Percentiles rank a stretch among this genome's conserved stretches.
phyloP scores from a whole-genome alignment of 116 monocot species.

The Cymodocea nodosa region DNA sequence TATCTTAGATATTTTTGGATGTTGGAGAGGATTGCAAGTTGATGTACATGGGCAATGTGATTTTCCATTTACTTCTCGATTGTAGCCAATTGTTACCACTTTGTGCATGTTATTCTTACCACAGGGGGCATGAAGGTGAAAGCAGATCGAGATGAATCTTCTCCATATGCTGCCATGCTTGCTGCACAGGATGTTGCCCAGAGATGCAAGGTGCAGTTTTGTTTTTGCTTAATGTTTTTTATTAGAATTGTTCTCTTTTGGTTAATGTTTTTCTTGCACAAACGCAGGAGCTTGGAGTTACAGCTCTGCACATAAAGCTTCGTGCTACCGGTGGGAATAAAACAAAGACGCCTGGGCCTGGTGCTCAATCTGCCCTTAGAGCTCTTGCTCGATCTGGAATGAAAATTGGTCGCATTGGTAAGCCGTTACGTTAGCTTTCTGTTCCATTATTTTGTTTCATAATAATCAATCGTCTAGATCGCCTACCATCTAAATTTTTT shows the following conservation, averaged over 20 bases:
- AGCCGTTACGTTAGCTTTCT: not conserved
- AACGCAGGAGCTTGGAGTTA: constrained; percentile 22
- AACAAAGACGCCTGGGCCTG: constrained; percentile 36
- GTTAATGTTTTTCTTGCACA: not conserved
- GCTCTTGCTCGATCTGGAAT: constrained; percentile 40
- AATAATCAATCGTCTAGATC: no score
- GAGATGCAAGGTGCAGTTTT: constrained; percentile 17
- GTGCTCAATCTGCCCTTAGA: constrained; percentile 39
- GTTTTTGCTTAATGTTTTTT: not conserved
- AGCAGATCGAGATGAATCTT: constrained; percentile 30
- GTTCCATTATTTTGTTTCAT: no score
- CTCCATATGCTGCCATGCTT: constrained; percentile 34
- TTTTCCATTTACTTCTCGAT: no score
- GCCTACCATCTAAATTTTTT: no score
- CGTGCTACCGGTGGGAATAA: constrained; percentile 43
- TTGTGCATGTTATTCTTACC: not conserved
- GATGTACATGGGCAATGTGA: no score
- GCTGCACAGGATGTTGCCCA: constrained; percentile 32
- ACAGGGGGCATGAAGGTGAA: constrained; percentile 27
- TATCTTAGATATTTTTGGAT: no score
- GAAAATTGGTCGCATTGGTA: constrained; percentile 43
- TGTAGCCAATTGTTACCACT: no score
- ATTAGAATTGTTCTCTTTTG: not conserved
- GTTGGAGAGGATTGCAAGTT: no score
- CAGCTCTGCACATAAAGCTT: constrained; percentile 36